These are phyloP conservation scores for Cercis canadensis DNA, from an alignment of 306 rosid species.

Conservation along the genomic window DNA sequence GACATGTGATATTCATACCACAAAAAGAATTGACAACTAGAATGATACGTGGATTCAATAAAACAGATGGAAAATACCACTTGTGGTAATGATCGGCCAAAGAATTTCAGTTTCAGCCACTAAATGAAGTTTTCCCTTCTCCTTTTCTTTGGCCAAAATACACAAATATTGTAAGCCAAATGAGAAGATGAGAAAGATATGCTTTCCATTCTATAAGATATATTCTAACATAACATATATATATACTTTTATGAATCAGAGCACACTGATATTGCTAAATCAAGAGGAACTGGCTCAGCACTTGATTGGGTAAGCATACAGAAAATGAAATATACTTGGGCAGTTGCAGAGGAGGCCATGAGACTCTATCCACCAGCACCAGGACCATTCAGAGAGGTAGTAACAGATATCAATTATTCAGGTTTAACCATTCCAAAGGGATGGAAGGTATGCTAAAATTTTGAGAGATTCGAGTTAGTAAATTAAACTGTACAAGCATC, in stretches of 20 bases:
- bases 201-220: slow-evolving; percentile 2
- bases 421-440: slow-evolving; percentile 57
- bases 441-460: slow-evolving; percentile 43
- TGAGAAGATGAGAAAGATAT: not conserved
- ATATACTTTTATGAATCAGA: slow-evolving; percentile 36
- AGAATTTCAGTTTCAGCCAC: no score
- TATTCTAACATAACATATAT: not conserved
- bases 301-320: slow-evolving; percentile 52
- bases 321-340: slow-evolving; percentile 56
- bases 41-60: no score
- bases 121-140: no score
- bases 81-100: no score
- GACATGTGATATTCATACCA: no score
- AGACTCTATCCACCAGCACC: slow-evolving; percentile 52
- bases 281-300: slow-evolving; percentile 24
- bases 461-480: no score
- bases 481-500: no score
- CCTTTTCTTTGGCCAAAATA: no score
- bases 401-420: slow-evolving; percentile 39
- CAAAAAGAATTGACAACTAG: no score
- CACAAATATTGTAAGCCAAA: not conserved
- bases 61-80: no score
- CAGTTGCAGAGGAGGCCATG: slow-evolving; percentile 50
- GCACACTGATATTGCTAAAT: slow-evolving; percentile 35
- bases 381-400: slow-evolving; percentile 47